These are phyloP conservation scores for Venturia pyrina DNA, from an alignment of 2,329 filamentous ascomycete genomes.

Conservation along the genomic window DNA sequence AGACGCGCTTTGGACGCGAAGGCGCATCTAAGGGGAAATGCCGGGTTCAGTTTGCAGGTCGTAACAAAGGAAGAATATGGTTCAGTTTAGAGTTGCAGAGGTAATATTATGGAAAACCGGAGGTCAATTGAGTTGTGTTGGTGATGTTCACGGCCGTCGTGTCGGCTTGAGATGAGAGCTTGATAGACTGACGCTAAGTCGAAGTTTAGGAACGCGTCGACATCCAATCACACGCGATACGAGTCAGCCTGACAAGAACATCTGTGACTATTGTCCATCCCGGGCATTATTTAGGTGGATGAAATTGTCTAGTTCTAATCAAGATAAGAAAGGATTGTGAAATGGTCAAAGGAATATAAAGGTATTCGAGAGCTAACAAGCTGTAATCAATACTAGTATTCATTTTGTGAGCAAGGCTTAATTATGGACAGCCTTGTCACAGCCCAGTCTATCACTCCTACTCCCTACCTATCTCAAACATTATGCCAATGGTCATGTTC, in stretches of 20 bases:
- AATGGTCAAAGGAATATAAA: background rate
- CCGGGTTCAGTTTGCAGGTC: background rate
- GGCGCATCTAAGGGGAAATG: background rate
- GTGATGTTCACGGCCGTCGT: background rate
- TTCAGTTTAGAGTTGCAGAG: background rate
- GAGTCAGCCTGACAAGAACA: background rate
- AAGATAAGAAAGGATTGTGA: background rate
- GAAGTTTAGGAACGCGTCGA: background rate
- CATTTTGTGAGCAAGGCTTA: background rate
- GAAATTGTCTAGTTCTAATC: too few relatives aligned
- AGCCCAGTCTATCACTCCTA: background rate
- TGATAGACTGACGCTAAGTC: background rate
- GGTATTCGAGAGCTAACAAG: too few relatives aligned
- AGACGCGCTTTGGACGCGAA: slow-evolving; percentile 10
- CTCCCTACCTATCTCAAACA: too few relatives aligned
- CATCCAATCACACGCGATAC: background rate
- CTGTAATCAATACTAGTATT: too few relatives aligned
- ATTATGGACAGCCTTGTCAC: background rate
- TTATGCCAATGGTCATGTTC: too few relatives aligned
- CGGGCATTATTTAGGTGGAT: background rate
- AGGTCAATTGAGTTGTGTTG: background rate
- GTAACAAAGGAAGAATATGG: background rate
- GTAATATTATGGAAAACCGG: background rate
- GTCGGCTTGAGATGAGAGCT: background rate
- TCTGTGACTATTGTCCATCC: background rate